Base-by-base conservation (phyloP, 257 asterid genomes). In the Solanum bulbocastanum region DNA sequence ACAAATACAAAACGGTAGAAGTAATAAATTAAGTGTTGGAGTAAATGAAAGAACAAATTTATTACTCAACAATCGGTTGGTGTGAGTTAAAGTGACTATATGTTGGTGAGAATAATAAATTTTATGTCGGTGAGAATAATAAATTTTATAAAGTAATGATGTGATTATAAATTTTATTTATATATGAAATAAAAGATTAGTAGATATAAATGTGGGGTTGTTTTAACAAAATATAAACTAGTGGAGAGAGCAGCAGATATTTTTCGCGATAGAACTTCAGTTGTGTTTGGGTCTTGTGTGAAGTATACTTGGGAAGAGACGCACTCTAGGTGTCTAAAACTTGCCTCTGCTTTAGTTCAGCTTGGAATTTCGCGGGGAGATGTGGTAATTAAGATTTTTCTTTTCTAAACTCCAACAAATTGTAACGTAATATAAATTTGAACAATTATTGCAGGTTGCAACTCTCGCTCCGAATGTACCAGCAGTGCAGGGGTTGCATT, bases 391-490 rank as follows among this genome's bases (percentile, higher is more conserved):
- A 52, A 52, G 23, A 52, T 6, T 52, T 52, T 52, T 52, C 23
- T 52, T 16, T 16, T 52, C 62, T 52, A 23, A 52, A 16, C 62
- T 35, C 4, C 37, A 35, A 35, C 37, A 35, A 42, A 42, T 52
- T 16, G 30, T 60, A 40, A 12, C 44, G 44, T 49, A 13, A 66
- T 66, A 60, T 27, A 27, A 32, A 69, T 72, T 72, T 33, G 42
- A 72, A 33, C 44, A 72, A 72, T 35, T 18, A 32, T 72, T 32
- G 25, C 13, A 91, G 93, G 91, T 89, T 72, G 91, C 93, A 14
- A 86, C 84, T 13, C 87, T 91, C 84, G 93, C 93, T n/a, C 93
- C 93, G 6, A 91, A 91, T 79, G 81, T 91, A 69, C 93, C 93
- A 65, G 93, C 91, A 23, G 75, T 91, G 90, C 90, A 71, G 25